Percentiles rank a stretch among this genome's conserved stretches.
Conservation (phyloP, 148 eudicot species). For the Polygonum aviculare region DNA sequence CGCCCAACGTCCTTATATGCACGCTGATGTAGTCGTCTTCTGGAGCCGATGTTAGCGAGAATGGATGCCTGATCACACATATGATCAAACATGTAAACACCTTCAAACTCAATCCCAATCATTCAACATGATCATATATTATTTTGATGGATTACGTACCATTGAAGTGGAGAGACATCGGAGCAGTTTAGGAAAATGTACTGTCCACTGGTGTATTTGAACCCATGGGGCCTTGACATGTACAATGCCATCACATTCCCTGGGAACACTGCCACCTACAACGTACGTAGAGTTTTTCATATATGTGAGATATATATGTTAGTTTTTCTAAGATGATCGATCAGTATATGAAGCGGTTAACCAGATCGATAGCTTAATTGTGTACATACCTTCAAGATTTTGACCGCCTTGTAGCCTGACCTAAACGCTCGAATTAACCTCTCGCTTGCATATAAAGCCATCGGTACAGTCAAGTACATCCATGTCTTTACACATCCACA, state of each 20-base stretch:
- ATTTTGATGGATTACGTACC: slow-evolving; percentile 1
- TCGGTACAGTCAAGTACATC: slow-evolving; percentile 53
- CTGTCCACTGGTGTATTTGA: slow-evolving; percentile 48
- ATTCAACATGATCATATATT: too few species aligned
- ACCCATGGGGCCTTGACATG: slow-evolving; percentile 44
- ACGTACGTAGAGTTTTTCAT: too few species aligned
- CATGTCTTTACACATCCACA: slow-evolving; percentile 30
- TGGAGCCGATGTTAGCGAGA: slow-evolving; percentile 57
- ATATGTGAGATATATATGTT: background rate
- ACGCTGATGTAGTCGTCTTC: slow-evolving; percentile 54
- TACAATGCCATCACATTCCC: slow-evolving; percentile 44
- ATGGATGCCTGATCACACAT: slow-evolving; percentile 34
- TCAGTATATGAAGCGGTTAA: too few species aligned
- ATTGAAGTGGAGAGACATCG: slow-evolving; percentile 54
- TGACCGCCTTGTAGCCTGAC: slow-evolving; percentile 38
- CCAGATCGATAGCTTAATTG: too few species aligned
- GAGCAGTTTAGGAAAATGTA: slow-evolving; percentile 51
- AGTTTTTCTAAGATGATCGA: background rate
- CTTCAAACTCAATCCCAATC: too few species aligned
- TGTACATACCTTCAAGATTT: slow-evolving; percentile 30
- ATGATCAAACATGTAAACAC: too few species aligned
- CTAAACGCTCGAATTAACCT: slow-evolving; percentile 36
- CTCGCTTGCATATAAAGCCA: slow-evolving; percentile 32
- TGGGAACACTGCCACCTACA: slow-evolving; percentile 52
- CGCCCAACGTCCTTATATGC: slow-evolving; percentile 54